Conservation (phyloP, 2,329 filamentous ascomycete genomes). For the Neobulgaria alba region DNA sequence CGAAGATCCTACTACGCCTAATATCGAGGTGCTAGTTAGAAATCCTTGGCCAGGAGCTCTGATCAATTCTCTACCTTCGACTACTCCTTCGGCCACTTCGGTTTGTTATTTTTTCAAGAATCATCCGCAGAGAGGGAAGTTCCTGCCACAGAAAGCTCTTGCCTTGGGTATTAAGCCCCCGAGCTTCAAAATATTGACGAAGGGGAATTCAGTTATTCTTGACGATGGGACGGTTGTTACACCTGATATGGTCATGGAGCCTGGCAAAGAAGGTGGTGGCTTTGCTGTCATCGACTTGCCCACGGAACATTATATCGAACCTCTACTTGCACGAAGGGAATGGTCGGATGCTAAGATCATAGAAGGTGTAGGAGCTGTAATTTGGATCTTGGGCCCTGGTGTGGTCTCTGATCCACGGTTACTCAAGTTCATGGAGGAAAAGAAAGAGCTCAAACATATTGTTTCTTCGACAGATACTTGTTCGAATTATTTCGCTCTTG, state of each 20-base stretch:
- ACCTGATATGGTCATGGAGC: slow-evolving; percentile 77
- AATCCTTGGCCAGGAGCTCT: slow-evolving; percentile 70
- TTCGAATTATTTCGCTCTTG: slow-evolving; percentile 65
- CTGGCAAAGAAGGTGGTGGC: slow-evolving; percentile 58
- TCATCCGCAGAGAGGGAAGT: slow-evolving; percentile 70
- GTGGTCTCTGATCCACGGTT: slow-evolving; percentile 56
- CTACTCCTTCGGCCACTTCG: slow-evolving; percentile 55
- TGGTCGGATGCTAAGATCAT: slow-evolving; percentile 60
- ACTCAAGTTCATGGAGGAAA: slow-evolving; percentile 58
- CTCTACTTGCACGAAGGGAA: slow-evolving; percentile 62
- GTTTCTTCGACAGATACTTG: slow-evolving; percentile 67
- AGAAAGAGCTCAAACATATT: slow-evolving; percentile 58
- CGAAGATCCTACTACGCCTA: slow-evolving; percentile 39
- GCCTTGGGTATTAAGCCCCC: slow-evolving; percentile 57
- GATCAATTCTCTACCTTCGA: slow-evolving; percentile 57
- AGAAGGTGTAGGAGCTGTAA: slow-evolving; percentile 55
- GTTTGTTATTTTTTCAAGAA: slow-evolving; percentile 82
- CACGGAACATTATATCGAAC: slow-evolving; percentile 57
- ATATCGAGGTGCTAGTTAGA: slow-evolving; percentile 64
- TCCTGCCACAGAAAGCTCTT: slow-evolving; percentile 57
- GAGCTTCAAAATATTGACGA: slow-evolving; percentile 49
- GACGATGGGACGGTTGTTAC: slow-evolving; percentile 62
- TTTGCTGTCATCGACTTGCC: slow-evolving; percentile 77
- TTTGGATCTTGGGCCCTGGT: slow-evolving; percentile 73
- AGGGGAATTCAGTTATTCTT: slow-evolving; percentile 52